Percentiles rank a stretch among this genome's conserved stretches.
These are phyloP conservation scores for Epichloe sp. DNA, from an alignment of 2,329 filamentous ascomycete species.

Conservation along the genomic window DNA sequence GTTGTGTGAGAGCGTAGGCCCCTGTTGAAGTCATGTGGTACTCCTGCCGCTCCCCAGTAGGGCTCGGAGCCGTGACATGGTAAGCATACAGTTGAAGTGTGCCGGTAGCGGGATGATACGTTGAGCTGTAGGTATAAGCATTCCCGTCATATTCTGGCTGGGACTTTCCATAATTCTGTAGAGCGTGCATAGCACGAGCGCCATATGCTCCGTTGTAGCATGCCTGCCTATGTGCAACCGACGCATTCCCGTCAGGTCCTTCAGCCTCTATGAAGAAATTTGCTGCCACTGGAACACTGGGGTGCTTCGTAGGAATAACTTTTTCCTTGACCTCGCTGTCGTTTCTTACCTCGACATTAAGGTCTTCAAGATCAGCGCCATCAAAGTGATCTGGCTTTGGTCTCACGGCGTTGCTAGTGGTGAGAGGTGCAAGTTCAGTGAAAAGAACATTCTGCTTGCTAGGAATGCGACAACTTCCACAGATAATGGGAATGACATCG, in stretches of 20 bases:
- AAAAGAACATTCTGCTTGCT: conserved; percentile 3
- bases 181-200: conserved; percentile 19
- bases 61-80: conserved; percentile 10
- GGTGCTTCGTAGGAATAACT: conserved; percentile 21
- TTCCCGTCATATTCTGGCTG: conserved; percentile 22
- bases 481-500: conserved; percentile 5
- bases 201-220: conserved; percentile 23
- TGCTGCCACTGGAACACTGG: conserved; percentile 17
- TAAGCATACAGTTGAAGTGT: conserved; percentile 21
- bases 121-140: conserved; percentile 21
- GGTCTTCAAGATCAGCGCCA: background rate
- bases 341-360: background rate
- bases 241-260: conserved; percentile 15
- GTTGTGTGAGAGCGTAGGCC: conserved; percentile 12
- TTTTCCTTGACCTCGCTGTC: background rate
- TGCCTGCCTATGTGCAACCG: conserved; percentile 18
- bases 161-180: conserved; percentile 19
- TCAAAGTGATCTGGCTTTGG: conserved; percentile 8
- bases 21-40: conserved; percentile 25
- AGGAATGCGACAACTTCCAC: conserved; percentile 11
- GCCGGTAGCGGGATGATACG: conserved; percentile 20
- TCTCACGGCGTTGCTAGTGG: conserved; percentile 16
- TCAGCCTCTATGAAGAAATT: conserved; percentile 28
- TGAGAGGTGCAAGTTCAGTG: conserved; percentile 21
- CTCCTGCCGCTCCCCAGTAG: conserved; percentile 11